Percentiles rank a stretch among this genome's conserved stretches.
These are phyloP conservation scores for Acer yangbiense DNA, from an alignment of 345 rosid species.

Conservation along the genomic window DNA sequence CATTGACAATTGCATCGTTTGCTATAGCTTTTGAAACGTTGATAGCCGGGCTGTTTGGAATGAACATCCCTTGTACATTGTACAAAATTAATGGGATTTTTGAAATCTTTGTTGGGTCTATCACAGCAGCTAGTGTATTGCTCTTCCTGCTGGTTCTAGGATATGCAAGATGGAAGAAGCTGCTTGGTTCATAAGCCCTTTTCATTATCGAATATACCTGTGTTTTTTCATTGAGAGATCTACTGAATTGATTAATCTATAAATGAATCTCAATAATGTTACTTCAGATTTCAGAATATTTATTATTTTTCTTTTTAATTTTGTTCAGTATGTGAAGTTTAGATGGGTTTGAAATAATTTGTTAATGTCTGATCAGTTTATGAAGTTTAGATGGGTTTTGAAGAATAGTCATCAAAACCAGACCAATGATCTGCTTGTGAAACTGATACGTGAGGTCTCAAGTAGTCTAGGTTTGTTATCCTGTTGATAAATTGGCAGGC, in stretches of 20 bases:
- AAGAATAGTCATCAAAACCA: too few relatives aligned
- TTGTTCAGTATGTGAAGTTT: too few relatives aligned
- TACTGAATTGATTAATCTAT: neutral
- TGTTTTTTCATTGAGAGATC: neutral
- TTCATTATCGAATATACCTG: neutral
- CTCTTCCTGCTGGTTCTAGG: slow-evolving; percentile 75
- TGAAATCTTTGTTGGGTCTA: slow-evolving; percentile 52
- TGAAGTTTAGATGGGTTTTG: too few relatives aligned
- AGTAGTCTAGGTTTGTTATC: too few relatives aligned
- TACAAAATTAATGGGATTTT: slow-evolving; percentile 48
- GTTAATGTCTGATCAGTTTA: too few relatives aligned
- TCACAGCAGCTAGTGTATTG: slow-evolving; percentile 47
- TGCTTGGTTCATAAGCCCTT: slow-evolving; percentile 58
- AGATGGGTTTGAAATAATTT: too few relatives aligned
- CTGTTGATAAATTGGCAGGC: too few relatives aligned
- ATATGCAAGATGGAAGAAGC: slow-evolving; percentile 94
- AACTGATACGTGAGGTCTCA: too few relatives aligned
- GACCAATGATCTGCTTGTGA: too few relatives aligned
- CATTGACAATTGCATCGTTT: slow-evolving; percentile 74
- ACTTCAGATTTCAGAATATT: neutral
- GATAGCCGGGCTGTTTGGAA: slow-evolving; percentile 65
- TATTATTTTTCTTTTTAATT: too few relatives aligned
- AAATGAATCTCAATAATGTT: neutral
- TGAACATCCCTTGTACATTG: slow-evolving; percentile 72
- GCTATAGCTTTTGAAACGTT: slow-evolving; percentile 69